Evolutionary conservation across 257 asterid species (phyloP), one percentile per base, ranked within the genome.

Genomic region (Solanum appendiculatum): DNA sequence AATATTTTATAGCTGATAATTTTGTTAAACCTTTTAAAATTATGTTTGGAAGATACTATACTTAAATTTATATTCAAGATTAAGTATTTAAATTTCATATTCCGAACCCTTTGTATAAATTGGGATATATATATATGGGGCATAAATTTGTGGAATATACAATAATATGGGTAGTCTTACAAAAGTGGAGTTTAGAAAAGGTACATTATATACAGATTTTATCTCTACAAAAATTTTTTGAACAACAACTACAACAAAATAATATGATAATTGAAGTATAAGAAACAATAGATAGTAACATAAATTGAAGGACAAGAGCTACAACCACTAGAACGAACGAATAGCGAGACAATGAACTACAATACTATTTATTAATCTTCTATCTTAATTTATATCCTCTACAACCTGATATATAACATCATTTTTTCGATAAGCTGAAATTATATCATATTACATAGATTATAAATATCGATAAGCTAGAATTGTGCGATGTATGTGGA

Each of bases 311-410:
- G 7, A 9, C 2, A 58, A 58, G 13, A 58, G 9, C 70, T 63
- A n/a, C 33, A 29, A 63, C 33, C 14, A n/a, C 27, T n/a, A 63
- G 13, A 10, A n/a, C 6, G 16, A 1, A 63, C 3, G 1, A n/a
- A 60, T n/a, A 60, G 0, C 3, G 1, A 60, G 4, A 63, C 1
- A n/a, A 10, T n/a, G n/a, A n/a, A n/a, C n/a, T n/a, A n/a, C 1
- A 11, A 6, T 60, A 23, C 0, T 63, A 11, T 4, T 7, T 23
- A 60, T 9, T 23, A n/a, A n/a, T 10, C 0, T 60, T 60, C 15
- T 9, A 60, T 2, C 7, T 5, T n/a, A 10, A 60, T 60, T 23
- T 60, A 10, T 9, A 4, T n/a, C 4, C 7, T 11, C 12, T 0
- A 10, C 31, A 60, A 60, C 0, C 1, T 63, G 3, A 23, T n/a